A percentile compares a stretch with the other conserved stretches of the same genome.
Evolutionary conservation across 148 eudicot genomes (phyloP).

Genomic region (Mesembryanthemum crystallinum): DNA sequence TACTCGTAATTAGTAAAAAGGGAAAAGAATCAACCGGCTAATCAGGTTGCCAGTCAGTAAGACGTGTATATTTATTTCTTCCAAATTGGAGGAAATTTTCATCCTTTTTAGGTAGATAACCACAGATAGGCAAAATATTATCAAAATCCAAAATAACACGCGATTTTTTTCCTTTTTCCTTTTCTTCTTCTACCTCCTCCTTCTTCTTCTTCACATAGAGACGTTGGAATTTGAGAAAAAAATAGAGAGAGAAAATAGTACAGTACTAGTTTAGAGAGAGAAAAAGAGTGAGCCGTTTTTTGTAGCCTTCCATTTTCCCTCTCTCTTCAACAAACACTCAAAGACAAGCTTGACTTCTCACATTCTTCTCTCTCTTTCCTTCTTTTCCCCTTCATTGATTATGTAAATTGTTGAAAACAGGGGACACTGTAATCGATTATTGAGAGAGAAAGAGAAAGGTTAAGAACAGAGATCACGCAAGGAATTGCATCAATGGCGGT

Average conservation of each 20-base stretch:
- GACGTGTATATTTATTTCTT: neutral
- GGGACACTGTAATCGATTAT: neutral
- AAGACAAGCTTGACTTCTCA: neutral
- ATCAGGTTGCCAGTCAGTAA: neutral
- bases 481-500: constrained; percentile 16
- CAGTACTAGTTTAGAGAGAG: neutral
- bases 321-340: neutral
- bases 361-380: neutral
- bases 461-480: neutral
- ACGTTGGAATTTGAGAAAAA: constrained; percentile 7
- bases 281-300: constrained; percentile 16
- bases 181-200: neutral
- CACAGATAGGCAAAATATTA: neutral
- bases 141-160: neutral
- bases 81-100: neutral
- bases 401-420: neutral
- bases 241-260: neutral
- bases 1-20: neutral
- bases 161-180: neutral
- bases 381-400: neutral
- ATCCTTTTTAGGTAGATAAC: neutral
- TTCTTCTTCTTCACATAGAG: neutral
- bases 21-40: neutral
- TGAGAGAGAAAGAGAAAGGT: neutral
- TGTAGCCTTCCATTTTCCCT: neutral